These are phyloP conservation scores for Arxiozyma bovina DNA, from an alignment of 1,139 yeast species.

Conservation along the genomic window DNA sequence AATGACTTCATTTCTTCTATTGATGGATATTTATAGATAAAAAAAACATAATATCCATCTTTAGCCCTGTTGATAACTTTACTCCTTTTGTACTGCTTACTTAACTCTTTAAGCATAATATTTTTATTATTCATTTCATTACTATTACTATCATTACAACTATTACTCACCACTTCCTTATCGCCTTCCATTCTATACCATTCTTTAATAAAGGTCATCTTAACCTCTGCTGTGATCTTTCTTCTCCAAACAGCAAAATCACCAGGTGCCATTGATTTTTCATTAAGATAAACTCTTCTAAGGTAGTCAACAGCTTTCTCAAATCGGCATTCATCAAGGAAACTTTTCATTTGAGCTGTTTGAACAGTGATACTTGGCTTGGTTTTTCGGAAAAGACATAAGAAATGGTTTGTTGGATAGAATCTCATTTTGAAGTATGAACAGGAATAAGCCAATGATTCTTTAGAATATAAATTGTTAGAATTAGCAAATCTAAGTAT, in stretches of 20 bases:
- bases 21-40: conserved; percentile 36
- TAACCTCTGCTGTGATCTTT: conserved; percentile 37
- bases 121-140: neutral
- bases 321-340: conserved; percentile 21
- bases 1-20: conserved; percentile 31
- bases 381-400: conserved; percentile 42
- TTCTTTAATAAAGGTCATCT: conserved; percentile 29
- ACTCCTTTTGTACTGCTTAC: conserved; percentile 3
- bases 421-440: conserved; percentile 32
- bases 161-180: conserved; percentile 10
- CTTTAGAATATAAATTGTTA: conserved; percentile 12
- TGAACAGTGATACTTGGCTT: conserved; percentile 38
- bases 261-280: conserved; percentile 7
- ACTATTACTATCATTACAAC: conserved; percentile 2
- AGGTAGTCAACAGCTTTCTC: conserved; percentile 1
- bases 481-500: conserved; percentile 7
- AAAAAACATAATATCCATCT: conserved; percentile 44
- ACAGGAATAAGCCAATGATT: conserved; percentile 24
- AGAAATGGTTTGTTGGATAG: conserved; percentile 40
- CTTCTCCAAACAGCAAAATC: conserved; percentile 35
- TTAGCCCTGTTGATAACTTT: conserved; percentile 13
- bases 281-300: conserved; percentile 9
- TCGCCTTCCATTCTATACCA: conserved; percentile 24
- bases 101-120: neutral
- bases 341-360: conserved; percentile 15